Evolutionary conservation across 2,329 filamentous ascomycete genomes (phyloP).

Genomic region (Orbilia blumenaviensis): DNA sequence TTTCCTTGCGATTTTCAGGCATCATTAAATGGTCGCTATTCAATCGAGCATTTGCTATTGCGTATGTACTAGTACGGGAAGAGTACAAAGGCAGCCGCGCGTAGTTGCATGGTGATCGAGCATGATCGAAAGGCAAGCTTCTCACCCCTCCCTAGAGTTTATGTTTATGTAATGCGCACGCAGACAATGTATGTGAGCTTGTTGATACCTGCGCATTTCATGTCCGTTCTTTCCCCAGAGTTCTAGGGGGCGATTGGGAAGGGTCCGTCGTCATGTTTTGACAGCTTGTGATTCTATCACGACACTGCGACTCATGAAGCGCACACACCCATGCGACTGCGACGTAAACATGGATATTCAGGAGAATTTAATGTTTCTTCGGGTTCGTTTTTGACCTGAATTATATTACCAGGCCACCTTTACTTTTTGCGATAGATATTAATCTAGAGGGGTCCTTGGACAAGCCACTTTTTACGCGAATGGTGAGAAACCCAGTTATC

Average conservation of each 20-base stretch:
- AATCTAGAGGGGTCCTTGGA: conserved; percentile 12
- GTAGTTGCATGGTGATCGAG: conserved; percentile 41
- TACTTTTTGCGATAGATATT: conserved; percentile 24
- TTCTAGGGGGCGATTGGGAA: no score
- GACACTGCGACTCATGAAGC: conserved; percentile 23
- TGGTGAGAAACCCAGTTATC: conserved; percentile 37
- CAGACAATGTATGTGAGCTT: conserved; percentile 1
- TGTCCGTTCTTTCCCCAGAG: not conserved
- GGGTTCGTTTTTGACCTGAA: not conserved
- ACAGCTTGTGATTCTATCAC: conserved; percentile 52
- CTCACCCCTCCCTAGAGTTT: not conserved
- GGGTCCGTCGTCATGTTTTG: conserved; percentile 25
- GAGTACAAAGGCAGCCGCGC: conserved; percentile 47
- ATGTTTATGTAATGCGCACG: not conserved
- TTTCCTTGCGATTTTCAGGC: conserved; percentile 34
- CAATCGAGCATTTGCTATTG: conserved; percentile 12
- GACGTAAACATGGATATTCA: conserved; percentile 16
- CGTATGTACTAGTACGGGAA: conserved; percentile 43
- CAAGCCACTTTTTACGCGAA: conserved; percentile 51
- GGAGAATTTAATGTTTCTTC: conserved; percentile 1
- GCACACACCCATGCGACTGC: conserved; percentile 5
- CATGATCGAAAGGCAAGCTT: conserved; percentile 14
- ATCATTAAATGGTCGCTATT: conserved; percentile 12
- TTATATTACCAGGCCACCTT: conserved; percentile 8
- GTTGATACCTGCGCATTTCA: not conserved